Base-by-base conservation (phyloP, 257 asterid species). In the Agastache rugosa region DNA sequence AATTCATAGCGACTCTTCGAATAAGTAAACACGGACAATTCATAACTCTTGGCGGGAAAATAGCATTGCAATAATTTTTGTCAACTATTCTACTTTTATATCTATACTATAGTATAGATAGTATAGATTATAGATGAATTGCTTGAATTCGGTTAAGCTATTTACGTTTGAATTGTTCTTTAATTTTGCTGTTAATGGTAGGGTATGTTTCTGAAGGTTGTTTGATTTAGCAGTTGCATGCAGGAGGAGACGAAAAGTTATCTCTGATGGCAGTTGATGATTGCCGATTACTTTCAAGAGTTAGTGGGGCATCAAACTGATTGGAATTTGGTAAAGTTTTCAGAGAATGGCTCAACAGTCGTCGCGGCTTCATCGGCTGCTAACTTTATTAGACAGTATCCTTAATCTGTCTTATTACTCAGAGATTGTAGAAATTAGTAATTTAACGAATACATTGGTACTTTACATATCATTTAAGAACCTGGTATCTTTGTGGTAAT, bases 301-400 rank as follows among this genome's bases (percentile, higher is more conserved):
- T 72, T 79, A 71, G 74, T 80, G 80, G 23, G 67, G 77, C 74
- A 29, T 47, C 80, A 47, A 78, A 81, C 81, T 84, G 82, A 73
- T 67, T 72, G 83, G 76, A 71, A 74, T 76, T 54, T 54, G 71
- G 81, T 72, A 72, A 69, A 70, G 75, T 72, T 58, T 69, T 74
- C 64, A 10, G 53, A 83, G 22, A 47, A 92, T 92, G 99, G 96
- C 98, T 84, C 99, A 88, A 79, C 99, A 92, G 87, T 95, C 98
- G 0, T 95, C 99, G 10, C 91, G 99, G 73, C 98, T 95, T 63
- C 80, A 90, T 48, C 97, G 99, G 76, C 87, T 95, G 77, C 97
- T 95, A 75, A 95, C 98, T 75, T 85, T 95, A 73, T 72, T 95
- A 89, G 99, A 95, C 87, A 88, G 99, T 95, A 95, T 95, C 99